These are phyloP conservation scores for Phallus indusiatus DNA, from an alignment of 768 basidiomycete genomes.

Conservation along the genomic window DNA sequence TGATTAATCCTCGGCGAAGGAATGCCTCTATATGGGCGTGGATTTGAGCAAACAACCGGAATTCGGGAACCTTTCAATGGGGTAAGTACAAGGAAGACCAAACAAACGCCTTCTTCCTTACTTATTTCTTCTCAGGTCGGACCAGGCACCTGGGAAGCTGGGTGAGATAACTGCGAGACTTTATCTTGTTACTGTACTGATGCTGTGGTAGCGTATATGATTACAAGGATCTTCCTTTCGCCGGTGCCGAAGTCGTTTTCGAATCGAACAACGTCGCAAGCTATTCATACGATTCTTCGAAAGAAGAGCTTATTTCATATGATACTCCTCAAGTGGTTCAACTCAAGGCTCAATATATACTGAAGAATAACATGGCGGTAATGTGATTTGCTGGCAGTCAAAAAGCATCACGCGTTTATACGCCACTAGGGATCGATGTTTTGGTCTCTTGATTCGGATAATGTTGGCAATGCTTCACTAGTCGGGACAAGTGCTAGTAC, in stretches of 20 bases:
- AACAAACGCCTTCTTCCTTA: neutral
- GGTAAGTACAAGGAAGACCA: conserved; percentile 25
- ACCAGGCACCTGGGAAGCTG: conserved; percentile 59
- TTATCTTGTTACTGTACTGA: neutral
- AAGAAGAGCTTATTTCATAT: conserved; percentile 62
- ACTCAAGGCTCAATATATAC: conserved; percentile 61
- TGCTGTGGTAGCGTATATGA: conserved; percentile 40
- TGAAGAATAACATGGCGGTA: conserved; percentile 41
- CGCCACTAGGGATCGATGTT: conserved; percentile 48
- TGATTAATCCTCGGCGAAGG: conserved; percentile 23
- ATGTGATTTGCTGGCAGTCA: neutral
- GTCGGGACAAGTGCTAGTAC: conserved; percentile 38
- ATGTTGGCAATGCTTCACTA: conserved; percentile 47
- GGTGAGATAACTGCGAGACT: conserved; percentile 15
- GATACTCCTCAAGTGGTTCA: conserved; percentile 62
- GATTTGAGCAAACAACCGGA: conserved; percentile 61
- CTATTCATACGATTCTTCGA: conserved; percentile 67
- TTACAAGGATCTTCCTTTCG: conserved; percentile 61
- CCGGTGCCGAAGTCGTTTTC: conserved; percentile 48
- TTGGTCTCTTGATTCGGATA: conserved; percentile 60
- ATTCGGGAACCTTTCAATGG: conserved; percentile 62
- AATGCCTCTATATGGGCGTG: conserved; percentile 74
- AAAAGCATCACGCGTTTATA: neutral
- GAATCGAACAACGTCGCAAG: conserved; percentile 62
- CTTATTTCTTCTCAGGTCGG: conserved; percentile 43